Evolutionary conservation across 2,329 filamentous ascomycete genomes (phyloP).

Genomic region (Alternaria postmessia): DNA sequence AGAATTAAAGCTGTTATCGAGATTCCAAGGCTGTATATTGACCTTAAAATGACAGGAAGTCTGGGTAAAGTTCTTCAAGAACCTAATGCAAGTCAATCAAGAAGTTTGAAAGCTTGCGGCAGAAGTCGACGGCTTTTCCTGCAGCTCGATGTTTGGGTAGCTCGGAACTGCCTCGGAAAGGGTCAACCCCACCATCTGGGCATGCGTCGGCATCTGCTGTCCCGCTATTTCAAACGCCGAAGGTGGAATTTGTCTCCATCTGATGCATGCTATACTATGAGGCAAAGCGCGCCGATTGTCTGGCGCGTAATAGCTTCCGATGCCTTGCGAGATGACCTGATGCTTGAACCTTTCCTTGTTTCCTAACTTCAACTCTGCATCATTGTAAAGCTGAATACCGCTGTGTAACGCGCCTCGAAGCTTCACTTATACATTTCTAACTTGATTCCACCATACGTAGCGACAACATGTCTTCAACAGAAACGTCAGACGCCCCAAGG

Average conservation of each 20-base stretch:
- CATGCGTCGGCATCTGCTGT: constrained; percentile 39
- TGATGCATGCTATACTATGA: constrained; percentile 28
- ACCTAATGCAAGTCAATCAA: neutral
- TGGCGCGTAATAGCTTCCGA: constrained; percentile 21
- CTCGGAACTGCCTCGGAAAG: constrained; percentile 42
- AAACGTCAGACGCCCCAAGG: constrained; percentile 32
- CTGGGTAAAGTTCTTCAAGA: neutral
- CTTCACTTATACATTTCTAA: neutral
- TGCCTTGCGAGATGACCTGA: constrained; percentile 8
- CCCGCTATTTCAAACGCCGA: constrained; percentile 43
- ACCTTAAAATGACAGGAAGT: neutral
- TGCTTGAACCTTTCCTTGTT: neutral
- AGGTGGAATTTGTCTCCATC: constrained; percentile 39
- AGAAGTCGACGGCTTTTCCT: constrained; percentile 10
- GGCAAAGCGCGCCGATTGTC: constrained; percentile 30
- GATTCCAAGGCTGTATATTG: neutral
- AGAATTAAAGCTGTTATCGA: neutral
- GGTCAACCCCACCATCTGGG: constrained; percentile 25
- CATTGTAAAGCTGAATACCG: neutral
- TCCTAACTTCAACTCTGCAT: neutral
- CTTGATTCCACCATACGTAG: neutral
- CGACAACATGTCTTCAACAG: constrained; percentile 32
- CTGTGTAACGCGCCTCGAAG: neutral
- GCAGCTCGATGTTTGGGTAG: constrained; percentile 15
- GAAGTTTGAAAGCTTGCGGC: constrained; percentile 6